Evolutionary conservation across 2,329 filamentous ascomycete species (phyloP).

Genomic region (Fusarium sp.): DNA sequence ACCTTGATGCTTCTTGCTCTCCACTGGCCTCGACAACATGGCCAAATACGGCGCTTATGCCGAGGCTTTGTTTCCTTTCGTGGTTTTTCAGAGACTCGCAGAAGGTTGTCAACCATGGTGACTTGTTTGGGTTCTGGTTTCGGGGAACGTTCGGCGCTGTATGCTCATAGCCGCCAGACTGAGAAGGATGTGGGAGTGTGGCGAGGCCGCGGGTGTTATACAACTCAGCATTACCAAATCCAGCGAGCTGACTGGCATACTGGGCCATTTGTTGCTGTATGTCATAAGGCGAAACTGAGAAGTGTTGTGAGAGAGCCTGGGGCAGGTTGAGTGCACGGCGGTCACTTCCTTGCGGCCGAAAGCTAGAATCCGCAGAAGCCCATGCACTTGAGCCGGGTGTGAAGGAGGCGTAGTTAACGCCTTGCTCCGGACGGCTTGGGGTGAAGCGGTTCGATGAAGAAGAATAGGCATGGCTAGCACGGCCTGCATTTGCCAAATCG

Average conservation of each 20-base stretch:
- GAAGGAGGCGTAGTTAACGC: slow-evolving; percentile 43
- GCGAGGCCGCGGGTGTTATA: slow-evolving; percentile 51
- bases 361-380: slow-evolving; percentile 50
- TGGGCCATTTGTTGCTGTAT: neutral
- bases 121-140: slow-evolving; percentile 62
- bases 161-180: slow-evolving; percentile 47
- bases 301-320: slow-evolving; percentile 33
- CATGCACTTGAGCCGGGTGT: slow-evolving; percentile 52
- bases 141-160: slow-evolving; percentile 54
- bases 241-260: slow-evolving; percentile 51
- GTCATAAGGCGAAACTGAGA: neutral
- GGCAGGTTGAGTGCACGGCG: slow-evolving; percentile 50
- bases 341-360: slow-evolving; percentile 52
- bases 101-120: neutral
- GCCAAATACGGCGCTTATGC: slow-evolving; percentile 86
- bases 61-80: slow-evolving; percentile 72
- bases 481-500: slow-evolving; percentile 8
- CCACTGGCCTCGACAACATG: slow-evolving; percentile 95
- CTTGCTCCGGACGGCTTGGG: slow-evolving; percentile 48
- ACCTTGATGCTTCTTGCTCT: slow-evolving; percentile 93
- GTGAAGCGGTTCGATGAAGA: slow-evolving; percentile 52
- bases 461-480: neutral
- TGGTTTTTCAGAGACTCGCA: neutral
- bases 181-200: slow-evolving; percentile 28
- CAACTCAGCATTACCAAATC: slow-evolving; percentile 40